phyloP scores from a whole-genome alignment of 768 basidiomycete genomes.

The Termitomyces sp. region DNA sequence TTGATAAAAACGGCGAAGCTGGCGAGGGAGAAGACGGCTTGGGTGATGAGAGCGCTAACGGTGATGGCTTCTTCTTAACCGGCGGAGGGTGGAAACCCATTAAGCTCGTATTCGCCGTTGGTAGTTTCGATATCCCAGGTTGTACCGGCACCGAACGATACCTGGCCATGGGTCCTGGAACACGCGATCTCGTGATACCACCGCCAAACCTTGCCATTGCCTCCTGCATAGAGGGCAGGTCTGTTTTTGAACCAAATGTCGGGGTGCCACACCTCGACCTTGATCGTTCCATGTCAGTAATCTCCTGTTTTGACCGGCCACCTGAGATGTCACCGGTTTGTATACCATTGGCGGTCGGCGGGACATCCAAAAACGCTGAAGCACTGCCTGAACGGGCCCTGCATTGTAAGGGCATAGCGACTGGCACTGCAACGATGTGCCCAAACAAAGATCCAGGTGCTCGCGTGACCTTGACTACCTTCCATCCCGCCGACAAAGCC shows the following conservation, averaged over 20 bases:
- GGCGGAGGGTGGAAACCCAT: conserved; percentile 3
- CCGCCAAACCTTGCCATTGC: conserved; percentile 38
- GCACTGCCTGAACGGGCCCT: conserved; percentile 21
- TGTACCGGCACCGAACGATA: conserved; percentile 7
- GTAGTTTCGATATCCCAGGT: conserved; percentile 21
- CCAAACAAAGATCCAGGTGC: conserved; percentile 67
- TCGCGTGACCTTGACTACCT: conserved; percentile 50
- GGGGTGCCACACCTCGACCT: conserved; percentile 58
- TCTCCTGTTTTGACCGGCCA: conserved; percentile 19
- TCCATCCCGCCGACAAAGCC: conserved; percentile 59
- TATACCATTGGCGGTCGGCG: not conserved
- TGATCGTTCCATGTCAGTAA: conserved; percentile 39
- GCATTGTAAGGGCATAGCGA: conserved; percentile 39
- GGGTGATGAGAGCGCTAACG: conserved; percentile 24
- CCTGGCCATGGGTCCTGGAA: conserved; percentile 4
- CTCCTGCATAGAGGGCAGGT: conserved; percentile 44
- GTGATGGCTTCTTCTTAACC: conserved; percentile 33
- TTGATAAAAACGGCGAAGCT: conserved; percentile 13
- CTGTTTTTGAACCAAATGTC: conserved; percentile 55
- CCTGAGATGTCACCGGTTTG: conserved; percentile 5
- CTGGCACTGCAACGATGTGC: conserved; percentile 66
- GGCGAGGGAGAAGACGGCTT: conserved; percentile 14
- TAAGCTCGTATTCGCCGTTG: conserved; percentile 18
- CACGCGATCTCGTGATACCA: conserved; percentile 13
- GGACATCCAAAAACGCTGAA: conserved; percentile 23